Base-by-base conservation (phyloP, 352 stramenopile genomes). In the Phytophthora cryptogea region DNA sequence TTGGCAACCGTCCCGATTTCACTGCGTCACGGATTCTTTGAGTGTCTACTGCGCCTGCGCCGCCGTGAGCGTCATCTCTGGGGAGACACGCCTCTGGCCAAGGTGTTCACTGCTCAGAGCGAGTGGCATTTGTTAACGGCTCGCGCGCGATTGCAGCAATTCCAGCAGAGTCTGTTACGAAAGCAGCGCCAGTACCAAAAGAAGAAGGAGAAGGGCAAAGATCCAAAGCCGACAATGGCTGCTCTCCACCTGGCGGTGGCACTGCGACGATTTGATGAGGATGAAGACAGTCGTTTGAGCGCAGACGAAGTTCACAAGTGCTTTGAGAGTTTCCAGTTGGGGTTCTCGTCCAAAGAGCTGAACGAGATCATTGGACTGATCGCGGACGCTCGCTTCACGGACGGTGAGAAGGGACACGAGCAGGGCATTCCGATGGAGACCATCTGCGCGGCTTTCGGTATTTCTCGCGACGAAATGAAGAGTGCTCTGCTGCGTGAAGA, bases 51-150 rank as follows among this genome's bases (percentile, higher is more conserved):
- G 75, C 75, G 96, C 41, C 54, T 99, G 84, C 89, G 97, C 13
- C 86, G 97, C 14, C 88, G 97, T 28, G 97, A 99, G 66, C 96
- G 97, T 32, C 94, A 97, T 40, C 66, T 98, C 61, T 98, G 93
- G 66, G 92, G 94, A 35, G 95, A 97, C 50, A 98, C 96, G 16
- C 92, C 96, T 7, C 75, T 99, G 11, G 97, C 96, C 5, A 99
- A 99, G 66, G 87, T 99, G 2, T 99, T 99, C 41, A 98, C 94
- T 20, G 92, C 90, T 28, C 84, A 96, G 28, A 96, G 98, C 71
- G 97, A 99, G 74, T 99, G 98, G 79, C 97, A 99, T 52, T 69
- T 94, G 62, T 68, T 96, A 6, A 83, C 73, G 37, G 87, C 82
- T 4, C 82, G 87, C 17, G 86, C 87, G 31, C 84, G 86, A 20